A percentile compares a stretch with the other conserved stretches of the same genome.
These are phyloP conservation scores for Diaporthe ilicicola DNA, from an alignment of 2,329 filamentous ascomycete genomes.

Conservation along the genomic window DNA sequence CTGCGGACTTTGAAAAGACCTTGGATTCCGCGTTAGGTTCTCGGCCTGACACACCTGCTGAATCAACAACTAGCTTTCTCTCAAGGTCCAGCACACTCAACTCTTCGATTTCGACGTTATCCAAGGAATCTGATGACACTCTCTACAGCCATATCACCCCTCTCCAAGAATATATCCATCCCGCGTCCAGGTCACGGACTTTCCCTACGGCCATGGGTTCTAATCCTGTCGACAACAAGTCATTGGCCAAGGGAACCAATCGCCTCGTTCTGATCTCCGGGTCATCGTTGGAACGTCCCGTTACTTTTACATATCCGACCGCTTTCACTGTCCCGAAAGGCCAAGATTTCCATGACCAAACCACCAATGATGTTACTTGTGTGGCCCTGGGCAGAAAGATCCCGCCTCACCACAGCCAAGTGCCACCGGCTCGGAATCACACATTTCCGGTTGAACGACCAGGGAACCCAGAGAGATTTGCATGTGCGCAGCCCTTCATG, in stretches of 20 bases:
- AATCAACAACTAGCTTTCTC: neutral
- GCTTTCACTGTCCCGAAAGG: too few species aligned
- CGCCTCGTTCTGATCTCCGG: neutral
- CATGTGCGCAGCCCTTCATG: neutral
- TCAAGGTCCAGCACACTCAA: neutral
- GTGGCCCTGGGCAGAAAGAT: too few species aligned
- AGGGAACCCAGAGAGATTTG: neutral
- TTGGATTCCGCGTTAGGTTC: neutral
- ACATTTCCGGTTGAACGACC: neutral
- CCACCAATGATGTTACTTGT: neutral
- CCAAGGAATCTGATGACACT: neutral
- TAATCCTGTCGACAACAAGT: neutral
- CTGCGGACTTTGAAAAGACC: neutral
- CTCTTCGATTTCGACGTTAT: neutral
- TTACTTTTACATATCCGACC: neutral
- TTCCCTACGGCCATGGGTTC: neutral
- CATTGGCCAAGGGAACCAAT: neutral
- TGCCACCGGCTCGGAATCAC: neutral
- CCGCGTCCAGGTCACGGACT: neutral
- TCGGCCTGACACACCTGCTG: neutral
- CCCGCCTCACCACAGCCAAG: neutral
- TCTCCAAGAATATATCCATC: neutral
- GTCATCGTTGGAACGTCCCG: neutral
- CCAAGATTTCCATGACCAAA: neutral
- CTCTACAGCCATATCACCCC: neutral